phyloP scores from a whole-genome alignment of 2,329 filamentous ascomycete species.

The Scolecobasidium constrictum region DNA sequence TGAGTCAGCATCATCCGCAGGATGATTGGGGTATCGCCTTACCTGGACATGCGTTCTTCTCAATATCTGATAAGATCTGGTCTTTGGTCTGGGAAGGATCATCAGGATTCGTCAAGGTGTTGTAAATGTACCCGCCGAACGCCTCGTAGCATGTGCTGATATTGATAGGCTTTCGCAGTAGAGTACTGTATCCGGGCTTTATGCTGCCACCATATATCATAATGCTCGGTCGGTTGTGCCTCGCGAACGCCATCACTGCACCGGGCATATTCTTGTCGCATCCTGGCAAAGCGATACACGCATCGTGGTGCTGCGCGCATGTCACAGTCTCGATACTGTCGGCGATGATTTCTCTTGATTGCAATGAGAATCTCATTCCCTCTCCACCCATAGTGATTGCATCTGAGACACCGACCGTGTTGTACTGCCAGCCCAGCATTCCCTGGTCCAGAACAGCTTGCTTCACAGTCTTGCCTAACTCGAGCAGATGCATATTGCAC shows the following conservation, averaged over 20 bases:
- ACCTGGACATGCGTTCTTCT: constrained; percentile 63
- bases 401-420: constrained; percentile 81
- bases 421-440: constrained; percentile 93
- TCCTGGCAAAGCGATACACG: constrained; percentile 83
- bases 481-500: constrained; percentile 71
- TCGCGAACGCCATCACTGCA: constrained; percentile 77
- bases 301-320: constrained; percentile 84
- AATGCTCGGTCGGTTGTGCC: constrained; percentile 83
- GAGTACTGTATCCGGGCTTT: constrained; percentile 68
- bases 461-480: constrained; percentile 82
- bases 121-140: constrained; percentile 70
- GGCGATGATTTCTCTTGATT: constrained; percentile 84
- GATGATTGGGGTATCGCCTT: too few relatives aligned
- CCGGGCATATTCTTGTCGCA: constrained; percentile 99
- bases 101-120: constrained; percentile 59
- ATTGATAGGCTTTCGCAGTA: constrained; percentile 72
- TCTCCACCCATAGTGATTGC: constrained; percentile 94
- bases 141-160: constrained; percentile 85
- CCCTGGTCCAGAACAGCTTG: constrained; percentile 66
- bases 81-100: constrained; percentile 57
- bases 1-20: too few relatives aligned
- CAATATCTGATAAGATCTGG: constrained; percentile 76
- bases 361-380: constrained; percentile 88
- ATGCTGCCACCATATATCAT: constrained; percentile 97
- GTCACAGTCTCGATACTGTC: constrained; percentile 92